phyloP scores from a whole-genome alignment of 345 rosid species.

The Aethionema arabicum region DNA sequence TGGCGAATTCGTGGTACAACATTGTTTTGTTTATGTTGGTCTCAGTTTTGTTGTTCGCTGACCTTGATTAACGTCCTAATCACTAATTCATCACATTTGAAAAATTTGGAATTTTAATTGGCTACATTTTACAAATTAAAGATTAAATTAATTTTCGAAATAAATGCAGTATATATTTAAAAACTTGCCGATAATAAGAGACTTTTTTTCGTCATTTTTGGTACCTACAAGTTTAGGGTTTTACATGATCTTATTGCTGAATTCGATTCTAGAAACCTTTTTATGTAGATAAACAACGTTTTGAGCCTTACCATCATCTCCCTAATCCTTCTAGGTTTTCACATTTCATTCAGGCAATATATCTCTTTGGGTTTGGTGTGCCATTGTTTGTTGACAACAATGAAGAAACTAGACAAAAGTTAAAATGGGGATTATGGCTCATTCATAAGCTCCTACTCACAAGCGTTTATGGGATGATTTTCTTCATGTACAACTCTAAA shows the following conservation, averaged over 20 bases:
- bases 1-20: too few species aligned
- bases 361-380: constrained; percentile 69
- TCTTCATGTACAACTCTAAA: constrained; percentile 73
- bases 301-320: constrained; percentile 21
- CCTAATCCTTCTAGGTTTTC: neutral
- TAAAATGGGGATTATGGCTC: constrained; percentile 86
- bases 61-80: too few species aligned
- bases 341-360: constrained; percentile 53
- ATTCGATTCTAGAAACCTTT: constrained; percentile 1
- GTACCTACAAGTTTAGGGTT: neutral
- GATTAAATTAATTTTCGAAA: too few species aligned
- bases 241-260: neutral
- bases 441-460: constrained; percentile 76
- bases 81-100: too few species aligned
- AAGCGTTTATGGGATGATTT: constrained; percentile 63
- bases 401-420: constrained; percentile 49
- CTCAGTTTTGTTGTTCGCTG: too few species aligned
- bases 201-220: too few species aligned
- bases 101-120: too few species aligned
- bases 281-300: too few species aligned
- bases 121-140: too few species aligned
- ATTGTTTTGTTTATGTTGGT: too few species aligned
- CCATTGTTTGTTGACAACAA: constrained; percentile 68
- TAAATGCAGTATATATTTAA: too few species aligned
- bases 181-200: too few species aligned